Evolutionary conservation across 73 alveolate species (phyloP), one percentile per base, ranked within the genome.

Genomic region (Paramecium tetraurelia): DNA sequence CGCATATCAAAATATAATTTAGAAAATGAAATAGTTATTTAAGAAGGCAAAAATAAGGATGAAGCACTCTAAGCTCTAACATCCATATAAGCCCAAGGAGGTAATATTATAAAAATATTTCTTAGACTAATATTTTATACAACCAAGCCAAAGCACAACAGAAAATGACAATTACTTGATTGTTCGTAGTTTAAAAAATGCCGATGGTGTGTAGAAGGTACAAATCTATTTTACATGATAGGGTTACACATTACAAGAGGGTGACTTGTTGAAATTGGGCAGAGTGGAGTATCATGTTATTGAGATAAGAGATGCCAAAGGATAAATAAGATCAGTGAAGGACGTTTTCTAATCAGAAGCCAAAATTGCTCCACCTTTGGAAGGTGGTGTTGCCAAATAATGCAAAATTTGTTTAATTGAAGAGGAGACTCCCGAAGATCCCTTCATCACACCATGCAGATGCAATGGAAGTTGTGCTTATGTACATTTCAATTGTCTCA

Each of bases 211-310:
- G 11, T 71, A 89, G 36, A 89, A 80, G 57, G 90, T 80, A 80
- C 20, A 2, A 76, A 88, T 48, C 16, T 5, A 21, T 38, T 29
- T n/a, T 63, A 63, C 12, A 63, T 22, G 14, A 70, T 50, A 89
- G 89, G 95, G 95, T 36, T 95, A 95, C 59, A 68, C 85, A 92
- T 92, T 95, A 40, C 46, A 68, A 8, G 48, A 53, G 43, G 93
- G 95, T 14, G 99, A 95, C 75, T 90, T 96, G n/a, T 77, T 96
- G 10, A 95, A 95, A 77, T 75, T 96, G 31, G 99, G 99, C 2
- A 89, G 99, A 76, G 89, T 96, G 53, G 95, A 94, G 86, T 92
- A 94, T 48, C 76, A 89, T 53, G 98, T 96, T 22, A 94, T 93
- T 43, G 96, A 94, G 58, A 35, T 95, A 40, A 84, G 95, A 84